phyloP scores from a whole-genome alignment of 2,329 filamentous ascomycete species.

The Blumeria graminis region DNA sequence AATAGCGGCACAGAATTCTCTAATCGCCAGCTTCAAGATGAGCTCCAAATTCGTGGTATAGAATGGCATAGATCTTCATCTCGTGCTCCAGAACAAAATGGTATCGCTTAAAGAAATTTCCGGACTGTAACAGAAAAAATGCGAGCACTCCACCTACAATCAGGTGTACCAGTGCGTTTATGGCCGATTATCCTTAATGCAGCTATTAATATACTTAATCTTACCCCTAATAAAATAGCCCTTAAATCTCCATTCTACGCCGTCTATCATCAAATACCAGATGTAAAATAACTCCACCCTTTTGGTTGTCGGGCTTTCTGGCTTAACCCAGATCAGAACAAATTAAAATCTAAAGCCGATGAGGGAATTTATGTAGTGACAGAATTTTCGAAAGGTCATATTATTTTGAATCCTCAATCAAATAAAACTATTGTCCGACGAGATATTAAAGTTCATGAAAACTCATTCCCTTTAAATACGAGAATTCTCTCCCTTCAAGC shows the following conservation, averaged over 20 bases:
- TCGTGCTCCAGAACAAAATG: not conserved
- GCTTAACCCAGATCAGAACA: not conserved
- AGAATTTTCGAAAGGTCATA: not conserved
- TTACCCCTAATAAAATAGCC: not conserved
- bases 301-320: not conserved
- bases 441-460: no score
- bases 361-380: not conserved
- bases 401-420: not conserved
- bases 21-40: not conserved
- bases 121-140: not conserved
- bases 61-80: not conserved
- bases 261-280: not conserved
- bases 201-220: not conserved
- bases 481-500: no score
- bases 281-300: not conserved
- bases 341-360: not conserved
- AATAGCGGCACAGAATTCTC: not conserved
- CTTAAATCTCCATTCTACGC: not conserved
- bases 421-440: not conserved
- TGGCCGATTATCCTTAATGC: not conserved
- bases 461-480: no score
- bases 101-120: not conserved
- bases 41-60: not conserved
- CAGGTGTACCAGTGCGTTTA: not conserved
- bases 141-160: not conserved